A percentile compares a stretch with the other conserved stretches of the same genome.
These are phyloP conservation scores for Parmelia sp. DNA, from an alignment of 495 filamentous ascomycete genomes.

Conservation along the genomic window DNA sequence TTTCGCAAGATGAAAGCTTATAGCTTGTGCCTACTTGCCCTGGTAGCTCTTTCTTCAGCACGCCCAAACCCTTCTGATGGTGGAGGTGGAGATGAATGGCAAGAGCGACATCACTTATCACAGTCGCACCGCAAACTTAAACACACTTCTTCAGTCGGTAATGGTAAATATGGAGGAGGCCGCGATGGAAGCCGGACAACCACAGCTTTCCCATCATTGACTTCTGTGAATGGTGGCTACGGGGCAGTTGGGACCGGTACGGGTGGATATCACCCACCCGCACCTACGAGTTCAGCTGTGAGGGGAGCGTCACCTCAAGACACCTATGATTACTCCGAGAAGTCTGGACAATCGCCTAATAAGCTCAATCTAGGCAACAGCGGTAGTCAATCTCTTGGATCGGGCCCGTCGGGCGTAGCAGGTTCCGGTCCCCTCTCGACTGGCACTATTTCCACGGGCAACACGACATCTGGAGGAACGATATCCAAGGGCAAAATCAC, in stretches of 20 bases:
- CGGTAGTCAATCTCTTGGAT: neutral
- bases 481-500: constrained; percentile 18
- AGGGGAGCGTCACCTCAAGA: neutral
- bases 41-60: constrained; percentile 7
- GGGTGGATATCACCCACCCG: neutral
- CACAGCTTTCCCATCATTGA: neutral
- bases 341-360: neutral
- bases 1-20: constrained; percentile 8
- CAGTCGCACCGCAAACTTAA: neutral
- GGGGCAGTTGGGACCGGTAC: neutral
- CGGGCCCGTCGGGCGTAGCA: neutral
- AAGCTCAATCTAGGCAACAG: neutral
- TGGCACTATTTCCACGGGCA: neutral
- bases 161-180: neutral
- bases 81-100: neutral
- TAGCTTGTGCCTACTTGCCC: constrained; percentile 5
- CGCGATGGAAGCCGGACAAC: neutral
- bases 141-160: neutral
- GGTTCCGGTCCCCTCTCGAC: constrained; percentile 1
- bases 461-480: constrained; percentile 1
- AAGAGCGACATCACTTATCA: neutral
- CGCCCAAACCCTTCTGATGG: neutral
- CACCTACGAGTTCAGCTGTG: neutral
- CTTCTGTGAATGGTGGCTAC: constrained; percentile 1
- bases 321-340: neutral